Conservation (phyloP, 805 yeast species). For the Pichia manshurica region DNA sequence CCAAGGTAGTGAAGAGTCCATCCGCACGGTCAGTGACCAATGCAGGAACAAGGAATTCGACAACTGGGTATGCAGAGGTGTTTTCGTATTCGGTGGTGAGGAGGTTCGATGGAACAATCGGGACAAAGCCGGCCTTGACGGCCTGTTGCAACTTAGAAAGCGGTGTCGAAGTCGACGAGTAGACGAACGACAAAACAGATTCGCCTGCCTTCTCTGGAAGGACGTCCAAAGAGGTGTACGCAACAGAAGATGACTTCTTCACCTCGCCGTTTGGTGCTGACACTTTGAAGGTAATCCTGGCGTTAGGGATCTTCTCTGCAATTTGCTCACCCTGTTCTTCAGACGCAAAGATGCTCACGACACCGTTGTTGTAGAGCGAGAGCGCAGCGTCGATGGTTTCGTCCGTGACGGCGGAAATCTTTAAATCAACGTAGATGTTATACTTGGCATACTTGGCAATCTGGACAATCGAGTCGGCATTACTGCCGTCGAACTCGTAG, state of each 20-base stretch:
- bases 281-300: constrained; percentile 27
- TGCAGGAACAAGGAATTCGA: constrained; percentile 40
- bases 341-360: constrained; percentile 23
- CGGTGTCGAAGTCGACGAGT: background rate
- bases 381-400: constrained; percentile 18
- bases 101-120: constrained; percentile 27
- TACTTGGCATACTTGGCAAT: constrained; percentile 13
- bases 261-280: constrained; percentile 7
- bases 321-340: constrained; percentile 18
- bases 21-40: constrained; percentile 80
- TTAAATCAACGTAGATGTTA: constrained; percentile 23
- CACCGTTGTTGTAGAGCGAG: constrained; percentile 29
- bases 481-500: constrained; percentile 16
- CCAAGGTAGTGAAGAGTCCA: constrained; percentile 79
- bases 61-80: constrained; percentile 24
- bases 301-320: constrained; percentile 29
- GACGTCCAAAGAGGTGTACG: constrained; percentile 2
- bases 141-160: constrained; percentile 1
- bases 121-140: constrained; percentile 29
- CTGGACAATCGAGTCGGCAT: constrained; percentile 15
- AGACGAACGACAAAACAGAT: constrained; percentile 5
- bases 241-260: constrained; percentile 15
- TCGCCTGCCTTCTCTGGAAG: constrained; percentile 5
- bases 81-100: constrained; percentile 33
- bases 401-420: constrained; percentile 16